Evolutionary conservation across 2,329 filamentous ascomycete species (phyloP).

Genomic region (Pyricularia sp.): DNA sequence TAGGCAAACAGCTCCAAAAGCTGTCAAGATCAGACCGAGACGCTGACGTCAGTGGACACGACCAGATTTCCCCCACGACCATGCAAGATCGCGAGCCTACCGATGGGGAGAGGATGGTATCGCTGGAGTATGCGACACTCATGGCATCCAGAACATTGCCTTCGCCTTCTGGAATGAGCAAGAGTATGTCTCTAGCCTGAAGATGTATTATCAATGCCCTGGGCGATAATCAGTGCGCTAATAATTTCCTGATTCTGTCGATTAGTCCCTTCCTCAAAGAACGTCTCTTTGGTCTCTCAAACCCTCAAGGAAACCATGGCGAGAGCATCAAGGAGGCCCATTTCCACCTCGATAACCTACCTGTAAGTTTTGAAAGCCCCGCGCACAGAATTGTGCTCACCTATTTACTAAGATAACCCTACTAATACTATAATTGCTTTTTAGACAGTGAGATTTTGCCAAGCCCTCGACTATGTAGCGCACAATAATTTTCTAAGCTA

Average conservation of each 20-base stretch:
- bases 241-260: constrained; percentile 51
- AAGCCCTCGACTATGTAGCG: background rate
- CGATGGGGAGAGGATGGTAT: constrained; percentile 97
- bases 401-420: constrained; percentile 8
- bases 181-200: constrained; percentile 46
- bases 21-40: background rate
- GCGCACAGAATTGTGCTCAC: background rate
- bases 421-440: constrained; percentile 11
- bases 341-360: constrained; percentile 92
- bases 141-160: constrained; percentile 81
- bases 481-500: constrained; percentile 2
- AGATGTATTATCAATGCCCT: background rate
- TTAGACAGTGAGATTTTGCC: constrained; percentile 29
- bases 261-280: constrained; percentile 82
- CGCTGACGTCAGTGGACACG: background rate
- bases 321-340: constrained; percentile 95
- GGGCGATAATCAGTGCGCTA: constrained; percentile 13
- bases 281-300: constrained; percentile 85
- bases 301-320: constrained; percentile 93
- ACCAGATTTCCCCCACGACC: constrained; percentile 83
- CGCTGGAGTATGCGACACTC: constrained; percentile 82
- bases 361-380: constrained; percentile 27
- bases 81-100: constrained; percentile 77
- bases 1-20: background rate
- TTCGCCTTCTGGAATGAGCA: constrained; percentile 98